A percentile compares a stretch with the other conserved stretches of the same genome.
These are phyloP conservation scores for Colletotrichum orbiculare DNA, from an alignment of 2,329 filamentous ascomycete species.

Conservation along the genomic window DNA sequence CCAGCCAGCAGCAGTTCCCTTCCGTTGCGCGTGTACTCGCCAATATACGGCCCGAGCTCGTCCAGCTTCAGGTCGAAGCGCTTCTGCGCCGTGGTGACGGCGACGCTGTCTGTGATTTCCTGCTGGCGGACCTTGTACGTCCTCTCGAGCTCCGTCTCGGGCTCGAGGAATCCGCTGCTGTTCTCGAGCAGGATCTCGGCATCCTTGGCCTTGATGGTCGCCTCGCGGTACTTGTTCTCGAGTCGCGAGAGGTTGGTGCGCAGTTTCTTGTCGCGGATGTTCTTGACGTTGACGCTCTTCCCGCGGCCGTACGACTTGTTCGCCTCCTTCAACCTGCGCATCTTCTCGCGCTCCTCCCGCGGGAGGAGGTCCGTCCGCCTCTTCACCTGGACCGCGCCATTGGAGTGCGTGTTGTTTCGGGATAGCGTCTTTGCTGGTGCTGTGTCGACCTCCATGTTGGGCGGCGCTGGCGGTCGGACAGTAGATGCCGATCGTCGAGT, in stretches of 20 bases:
- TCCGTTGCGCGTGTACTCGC: conserved; percentile 91
- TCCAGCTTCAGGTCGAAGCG: conserved; percentile 89
- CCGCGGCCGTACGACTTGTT: conserved; percentile 88
- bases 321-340: conserved; percentile 68
- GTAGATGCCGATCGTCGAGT: neutral
- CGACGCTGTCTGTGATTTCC: conserved; percentile 80
- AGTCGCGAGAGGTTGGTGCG: conserved; percentile 81
- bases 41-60: conserved; percentile 85
- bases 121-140: conserved; percentile 94
- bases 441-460: conserved; percentile 50
- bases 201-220: conserved; percentile 87
- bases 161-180: conserved; percentile 84
- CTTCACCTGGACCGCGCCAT: conserved; percentile 64
- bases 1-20: conserved; percentile 86
- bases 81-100: conserved; percentile 88
- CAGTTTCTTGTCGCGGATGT: conserved; percentile 89
- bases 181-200: conserved; percentile 95
- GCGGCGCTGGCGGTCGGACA: conserved; percentile 4
- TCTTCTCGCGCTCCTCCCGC: conserved; percentile 62
- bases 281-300: conserved; percentile 75
- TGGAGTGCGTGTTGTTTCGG: conserved; percentile 53
- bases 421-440: conserved; percentile 48
- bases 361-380: conserved; percentile 63
- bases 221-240: conserved; percentile 85
- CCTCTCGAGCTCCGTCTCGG: conserved; percentile 87